Percentiles rank a stretch among this genome's conserved stretches.
Conservation (phyloP, 768 basidiomycete species). For the Leccinum incarnatum region DNA sequence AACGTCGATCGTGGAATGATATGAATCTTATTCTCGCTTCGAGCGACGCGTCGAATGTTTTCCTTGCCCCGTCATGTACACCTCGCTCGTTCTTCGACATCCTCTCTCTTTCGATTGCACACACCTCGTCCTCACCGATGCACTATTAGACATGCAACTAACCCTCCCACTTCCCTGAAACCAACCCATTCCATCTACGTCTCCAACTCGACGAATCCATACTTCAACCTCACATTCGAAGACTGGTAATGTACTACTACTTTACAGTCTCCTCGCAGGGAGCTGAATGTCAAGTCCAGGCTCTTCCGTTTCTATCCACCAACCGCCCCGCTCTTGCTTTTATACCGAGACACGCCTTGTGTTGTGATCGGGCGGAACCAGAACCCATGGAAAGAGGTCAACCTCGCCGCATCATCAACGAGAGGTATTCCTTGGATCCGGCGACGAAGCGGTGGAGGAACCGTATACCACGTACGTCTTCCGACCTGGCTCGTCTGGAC, state of each 20-base stretch:
- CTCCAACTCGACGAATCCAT: conserved; percentile 77
- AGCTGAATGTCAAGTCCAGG: conserved; percentile 40
- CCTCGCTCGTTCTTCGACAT: conserved; percentile 1
- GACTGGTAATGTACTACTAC: conserved; percentile 62
- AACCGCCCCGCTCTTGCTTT: conserved; percentile 68
- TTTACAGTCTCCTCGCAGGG: conserved; percentile 26
- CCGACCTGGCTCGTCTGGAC: not conserved
- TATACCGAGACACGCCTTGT: conserved; percentile 87
- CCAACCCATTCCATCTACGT: conserved; percentile 59
- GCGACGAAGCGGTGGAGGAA: conserved; percentile 88
- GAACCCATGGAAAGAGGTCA: conserved; percentile 98
- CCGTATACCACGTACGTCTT: conserved; percentile 86
- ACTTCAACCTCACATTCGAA: conserved; percentile 87
- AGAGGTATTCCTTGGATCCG: conserved; percentile 73
- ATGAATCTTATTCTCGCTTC: no score
- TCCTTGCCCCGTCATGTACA: conserved; percentile 25
- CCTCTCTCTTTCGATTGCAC: not conserved
- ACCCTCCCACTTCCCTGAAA: conserved; percentile 22
- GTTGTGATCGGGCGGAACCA: conserved; percentile 95
- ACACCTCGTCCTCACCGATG: not conserved
- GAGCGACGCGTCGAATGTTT: conserved; percentile 23
- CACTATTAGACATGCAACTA: conserved; percentile 13
- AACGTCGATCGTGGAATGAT: no score
- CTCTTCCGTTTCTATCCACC: conserved; percentile 75
- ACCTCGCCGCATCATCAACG: conserved; percentile 54